Base-by-base conservation (phyloP, 2,329 filamentous ascomycete genomes). In the Monosporascus sp. region DNA sequence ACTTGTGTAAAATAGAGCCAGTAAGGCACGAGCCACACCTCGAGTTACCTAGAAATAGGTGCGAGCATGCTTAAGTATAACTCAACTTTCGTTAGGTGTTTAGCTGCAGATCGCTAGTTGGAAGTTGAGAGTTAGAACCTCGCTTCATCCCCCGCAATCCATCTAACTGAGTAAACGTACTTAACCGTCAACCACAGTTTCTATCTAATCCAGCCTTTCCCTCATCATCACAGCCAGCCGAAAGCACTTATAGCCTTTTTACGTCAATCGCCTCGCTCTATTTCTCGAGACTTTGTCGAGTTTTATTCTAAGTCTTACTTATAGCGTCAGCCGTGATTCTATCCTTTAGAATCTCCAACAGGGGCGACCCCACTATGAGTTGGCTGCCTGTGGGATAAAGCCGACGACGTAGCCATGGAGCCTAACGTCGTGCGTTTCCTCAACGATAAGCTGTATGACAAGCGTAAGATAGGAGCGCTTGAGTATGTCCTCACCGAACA, bases 361-460 rank as follows among this genome's bases (percentile, higher is more conserved):
- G 22, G 22, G 20, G 11, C 20, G 43, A 45, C 43, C 24, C 43
- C 20, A 45, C 43, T 45, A 45, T 45, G 43, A 45, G 20, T 45
- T 45, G 43, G 26, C 8, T 22, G 24, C 22, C 43, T 46, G 24
- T 20, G 40, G 11, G n/a, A 27, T 31, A 52, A 44, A 37, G 35
- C 50, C 48, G 40, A 53, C 51, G 47, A 53, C 52, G 41, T 54
- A 65, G 66, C 54, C 65, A 97, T 97, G 92, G 93, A 97, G 77
- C 79, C 83, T 67, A 87, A 86, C 69, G 90, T 97, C 69, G 91
- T 95, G 73, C 89, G 93, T 64, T 82, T 92, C 62, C 80, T 99
- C 69, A 96, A 95, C 70, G 94, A 99, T 76, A 99, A 97, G 82
- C 87, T 97, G 68, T 99, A 99, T 72, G 94, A 99, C 70, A 96